Evolutionary conservation across 176 grass and related monocot genomes (phyloP), one percentile per base, ranked within the genome.

Genomic region (Microstegium vimineum): DNA sequence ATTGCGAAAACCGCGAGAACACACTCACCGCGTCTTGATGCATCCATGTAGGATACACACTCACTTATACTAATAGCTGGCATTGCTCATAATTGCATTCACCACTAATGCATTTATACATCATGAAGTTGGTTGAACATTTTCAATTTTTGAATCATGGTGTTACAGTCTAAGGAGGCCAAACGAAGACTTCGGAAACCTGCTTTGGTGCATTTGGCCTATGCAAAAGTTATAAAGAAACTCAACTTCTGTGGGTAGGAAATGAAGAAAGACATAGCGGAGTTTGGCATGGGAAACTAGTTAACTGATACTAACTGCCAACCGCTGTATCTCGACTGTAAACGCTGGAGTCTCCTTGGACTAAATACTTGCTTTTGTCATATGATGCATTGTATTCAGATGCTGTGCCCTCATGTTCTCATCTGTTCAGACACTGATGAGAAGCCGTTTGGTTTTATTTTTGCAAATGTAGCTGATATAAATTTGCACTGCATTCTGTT

Each of bases 211-310:
- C 93, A 98, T 91, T 69, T 92, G 60, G 96, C 92, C 73, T 98
- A 98, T 72, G 96, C 96, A 57, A 98, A 98, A 85, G 93, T 98
- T 80, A 88, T 95, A 80, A 98, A 98, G 79, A 98, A 93, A 89
- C 85, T 98, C 66, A 98, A 98, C 71, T 98, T 98, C 73, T 90
- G 89, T n/a, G 85, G 78, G n/a, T 98, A 94, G 91, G 69, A 82
- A 86, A 77, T 67, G 12, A 65, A 60, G 25, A 42, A n/a, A 78
- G 6, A n/a, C 36, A 69, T 15, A 49, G 75, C 30, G 41, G 46
- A 41, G 73, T 81, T 82, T 82, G 73, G 73, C 66, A 33, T 3
- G 47, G 47, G 42, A 42, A 42, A 26, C 32, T 61, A 52, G 37
- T 80, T 60, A 32, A 37, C 8, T 9, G 46, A 75, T 80, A 38